Evolutionary conservation across 2,329 filamentous ascomycete genomes (phyloP).

Genomic region (Phialophora expanda): DNA sequence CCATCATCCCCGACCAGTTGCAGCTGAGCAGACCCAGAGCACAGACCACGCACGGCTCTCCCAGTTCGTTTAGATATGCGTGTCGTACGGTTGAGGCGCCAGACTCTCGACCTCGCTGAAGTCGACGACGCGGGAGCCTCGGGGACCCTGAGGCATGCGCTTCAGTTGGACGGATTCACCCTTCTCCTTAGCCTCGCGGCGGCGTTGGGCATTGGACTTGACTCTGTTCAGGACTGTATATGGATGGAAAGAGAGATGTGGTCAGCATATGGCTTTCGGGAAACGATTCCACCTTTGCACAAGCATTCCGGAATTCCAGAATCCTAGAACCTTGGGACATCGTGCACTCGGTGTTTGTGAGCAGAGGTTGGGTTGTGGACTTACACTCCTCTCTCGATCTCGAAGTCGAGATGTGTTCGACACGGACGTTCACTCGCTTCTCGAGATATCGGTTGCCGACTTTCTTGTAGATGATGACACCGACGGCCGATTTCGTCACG

Average conservation of each 20-base stretch:
- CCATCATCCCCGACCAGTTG: not conserved
- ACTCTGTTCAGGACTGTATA: slow-evolving; percentile 78
- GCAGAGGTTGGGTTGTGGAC: not conserved
- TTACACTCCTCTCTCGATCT: slow-evolving; percentile 87
- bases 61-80: slow-evolving; percentile 77
- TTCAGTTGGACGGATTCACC: slow-evolving; percentile 90
- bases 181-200: slow-evolving; percentile 89
- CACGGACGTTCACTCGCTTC: slow-evolving; percentile 99
- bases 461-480: slow-evolving; percentile 99
- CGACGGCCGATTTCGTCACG: slow-evolving; percentile 96
- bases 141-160: slow-evolving; percentile 80
- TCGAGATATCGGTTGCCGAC: slow-evolving; percentile 99
- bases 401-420: slow-evolving; percentile 95
- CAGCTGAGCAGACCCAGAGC: not conserved
- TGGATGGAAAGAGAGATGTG: not conserved
- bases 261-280: not conserved
- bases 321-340: not conserved
- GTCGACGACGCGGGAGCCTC: slow-evolving; percentile 79
- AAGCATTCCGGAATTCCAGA: not conserved
- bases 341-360: not conserved
- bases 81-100: slow-evolving; percentile 93
- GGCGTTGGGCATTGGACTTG: slow-evolving; percentile 92
- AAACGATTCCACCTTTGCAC: not conserved
- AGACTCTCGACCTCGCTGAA: slow-evolving; percentile 82
- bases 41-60: slow-evolving; percentile 13